Base-by-base conservation (phyloP, 805 yeast species). In the Candida dajiaensis region DNA sequence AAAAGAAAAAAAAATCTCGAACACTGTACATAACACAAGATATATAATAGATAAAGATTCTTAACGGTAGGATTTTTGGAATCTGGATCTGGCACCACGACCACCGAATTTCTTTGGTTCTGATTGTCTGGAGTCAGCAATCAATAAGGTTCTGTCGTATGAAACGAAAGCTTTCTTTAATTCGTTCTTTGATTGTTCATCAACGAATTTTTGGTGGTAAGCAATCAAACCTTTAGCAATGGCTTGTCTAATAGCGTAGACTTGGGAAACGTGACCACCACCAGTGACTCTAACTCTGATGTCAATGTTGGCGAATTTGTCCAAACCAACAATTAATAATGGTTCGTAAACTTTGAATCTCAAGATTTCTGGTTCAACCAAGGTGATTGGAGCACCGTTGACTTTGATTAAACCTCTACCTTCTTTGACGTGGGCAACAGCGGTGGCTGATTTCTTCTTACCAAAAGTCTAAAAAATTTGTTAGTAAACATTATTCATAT, bases 51-150 rank as follows among this genome's bases (percentile, higher is more conserved):
- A 45, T 44, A 48, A 46, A 48, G 47, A 51, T 39, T 50, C 50
- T 57, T 92, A 94, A 90, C 99, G 99, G 94, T 94, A 94, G 75
- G 99, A 94, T 78, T 94, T 94, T 85, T 94, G 99, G 97, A 88
- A 92, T 82, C 98, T 92, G 73, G 99, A 94, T 83, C 99, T 94
- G 80, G 99, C 99, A 88, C 99, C 99, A 78, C 95, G 96, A 84
- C 99, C 99, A 83, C 99, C 99, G 83, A 94, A 94, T 84, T 94
- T 94, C 97, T 94, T 94, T 85, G 99, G 99, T 83, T 94, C 99
- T 85, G 90, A 85, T 85, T 96, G 92, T 87, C 99, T 89, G 68
- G 97, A 81, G 77, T 94, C 99, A 68, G 99, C 98, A 76, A 94
- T 94, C 80, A 94, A 85, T 74, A 94, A 85, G 74, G 98, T 89